Conservation (phyloP, 345 rosid species). For the Lepidium sativum region DNA sequence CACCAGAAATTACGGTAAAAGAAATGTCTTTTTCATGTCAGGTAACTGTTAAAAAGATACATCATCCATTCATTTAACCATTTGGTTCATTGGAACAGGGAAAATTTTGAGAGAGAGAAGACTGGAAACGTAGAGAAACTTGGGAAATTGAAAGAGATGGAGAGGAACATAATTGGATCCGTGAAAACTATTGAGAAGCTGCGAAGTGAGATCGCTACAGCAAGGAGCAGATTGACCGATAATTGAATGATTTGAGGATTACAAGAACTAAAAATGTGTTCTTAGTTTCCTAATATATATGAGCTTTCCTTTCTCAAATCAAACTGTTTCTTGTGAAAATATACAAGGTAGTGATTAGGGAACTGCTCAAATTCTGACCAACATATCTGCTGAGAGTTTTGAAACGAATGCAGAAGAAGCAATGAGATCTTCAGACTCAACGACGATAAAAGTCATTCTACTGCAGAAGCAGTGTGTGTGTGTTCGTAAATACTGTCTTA, state of each 20-base stretch:
- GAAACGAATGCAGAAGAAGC: background rate
- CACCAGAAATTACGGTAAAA: conserved; percentile 56
- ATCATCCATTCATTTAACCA: conserved; percentile 3
- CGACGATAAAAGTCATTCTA: no score
- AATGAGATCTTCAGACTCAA: background rate
- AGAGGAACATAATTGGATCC: conserved; percentile 49
- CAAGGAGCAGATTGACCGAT: background rate
- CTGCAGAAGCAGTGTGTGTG: background rate
- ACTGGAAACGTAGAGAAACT: conserved; percentile 56
- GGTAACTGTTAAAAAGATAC: background rate
- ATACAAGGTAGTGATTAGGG: background rate
- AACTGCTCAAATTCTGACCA: background rate
- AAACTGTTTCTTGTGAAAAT: background rate
- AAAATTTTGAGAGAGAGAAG: conserved; percentile 57
- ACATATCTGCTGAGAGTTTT: background rate
- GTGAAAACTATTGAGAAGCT: conserved; percentile 62
- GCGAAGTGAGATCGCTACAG: conserved; percentile 34
- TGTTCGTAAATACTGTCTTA: background rate
- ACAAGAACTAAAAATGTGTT: conserved; percentile 8
- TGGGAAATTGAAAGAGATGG: conserved; percentile 52
- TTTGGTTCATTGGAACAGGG: conserved; percentile 32
- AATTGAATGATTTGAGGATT: background rate
- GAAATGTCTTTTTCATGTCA: background rate
- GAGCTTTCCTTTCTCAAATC: background rate
- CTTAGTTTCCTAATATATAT: background rate